These are phyloP conservation scores for Mediolabrus comicus DNA, from an alignment of 108 stramenopile genomes.

Conservation along the genomic window DNA sequence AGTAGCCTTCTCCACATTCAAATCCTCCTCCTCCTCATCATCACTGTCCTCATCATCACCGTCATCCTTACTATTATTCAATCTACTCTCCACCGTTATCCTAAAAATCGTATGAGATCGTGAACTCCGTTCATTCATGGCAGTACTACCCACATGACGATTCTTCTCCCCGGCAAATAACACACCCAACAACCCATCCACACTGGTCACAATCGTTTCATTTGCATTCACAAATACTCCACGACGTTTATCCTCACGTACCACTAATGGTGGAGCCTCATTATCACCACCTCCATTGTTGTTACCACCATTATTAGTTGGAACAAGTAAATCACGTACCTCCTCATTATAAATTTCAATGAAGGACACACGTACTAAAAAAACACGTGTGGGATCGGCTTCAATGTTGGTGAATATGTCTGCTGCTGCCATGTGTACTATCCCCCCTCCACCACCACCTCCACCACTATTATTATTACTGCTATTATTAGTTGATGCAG, in stretches of 20 bases:
- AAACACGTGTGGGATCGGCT: slow-evolving; percentile 59
- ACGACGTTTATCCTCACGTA: slow-evolving; percentile 92
- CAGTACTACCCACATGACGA: slow-evolving; percentile 87
- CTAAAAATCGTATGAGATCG: slow-evolving; percentile 97
- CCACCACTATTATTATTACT: slow-evolving; percentile 48
- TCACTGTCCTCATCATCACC: slow-evolving; percentile 26
- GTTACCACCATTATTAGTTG: slow-evolving; percentile 18
- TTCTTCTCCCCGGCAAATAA: slow-evolving; percentile 87
- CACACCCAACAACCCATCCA: slow-evolving; percentile 70
- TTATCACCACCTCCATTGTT: neutral
- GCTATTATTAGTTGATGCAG: too few relatives aligned
- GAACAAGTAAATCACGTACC: slow-evolving; percentile 90
- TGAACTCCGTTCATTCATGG: slow-evolving; percentile 95
- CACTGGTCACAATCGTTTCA: slow-evolving; percentile 82
- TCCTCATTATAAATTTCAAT: slow-evolving; percentile 99
- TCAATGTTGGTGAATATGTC: slow-evolving; percentile 81
- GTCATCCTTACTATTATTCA: slow-evolving; percentile 31
- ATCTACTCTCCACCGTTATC: slow-evolving; percentile 90
- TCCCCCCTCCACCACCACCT: slow-evolving; percentile 31
- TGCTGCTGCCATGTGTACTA: slow-evolving; percentile 84
- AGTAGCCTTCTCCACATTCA: neutral
- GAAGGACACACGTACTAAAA: slow-evolving; percentile 91
- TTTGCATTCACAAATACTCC: slow-evolving; percentile 95
- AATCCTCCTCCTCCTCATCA: slow-evolving; percentile 27
- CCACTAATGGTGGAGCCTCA: slow-evolving; percentile 48